Conservation (phyloP, 2,329 filamentous ascomycete species). For the Beauveria rudraprayagi region DNA sequence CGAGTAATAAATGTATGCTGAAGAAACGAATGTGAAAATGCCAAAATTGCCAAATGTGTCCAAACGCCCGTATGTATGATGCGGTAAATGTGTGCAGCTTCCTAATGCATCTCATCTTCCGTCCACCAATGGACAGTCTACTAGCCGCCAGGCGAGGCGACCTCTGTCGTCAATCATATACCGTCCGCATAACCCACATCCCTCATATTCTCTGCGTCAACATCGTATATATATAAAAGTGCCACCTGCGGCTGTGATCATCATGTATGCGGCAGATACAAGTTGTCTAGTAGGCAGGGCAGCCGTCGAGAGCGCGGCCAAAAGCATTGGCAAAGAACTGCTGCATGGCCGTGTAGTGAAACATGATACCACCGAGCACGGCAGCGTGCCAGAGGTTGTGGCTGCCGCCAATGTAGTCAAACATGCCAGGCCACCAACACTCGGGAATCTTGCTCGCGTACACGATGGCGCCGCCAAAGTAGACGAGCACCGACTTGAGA, state of each 20-base stretch:
- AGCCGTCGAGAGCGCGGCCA: constrained; percentile 54
- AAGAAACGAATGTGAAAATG: constrained; percentile 5
- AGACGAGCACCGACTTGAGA: constrained; percentile 76
- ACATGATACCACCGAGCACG: constrained; percentile 90
- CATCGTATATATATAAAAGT: not conserved
- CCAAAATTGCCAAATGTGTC: not conserved
- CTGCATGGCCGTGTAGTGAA: constrained; percentile 95
- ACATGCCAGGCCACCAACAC: constrained; percentile 83
- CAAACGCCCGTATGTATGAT: constrained; percentile 11
- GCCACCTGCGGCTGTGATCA: not conserved
- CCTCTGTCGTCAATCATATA: constrained; percentile 2
- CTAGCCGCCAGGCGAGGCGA: not conserved
- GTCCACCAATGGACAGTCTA: not conserved
- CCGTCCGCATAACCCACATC: not conserved
- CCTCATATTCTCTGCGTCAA: not conserved
- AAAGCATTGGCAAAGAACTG: constrained; percentile 81
- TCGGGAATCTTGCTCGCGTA: constrained; percentile 93
- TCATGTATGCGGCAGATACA: not conserved
- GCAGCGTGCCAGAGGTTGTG: constrained; percentile 98
- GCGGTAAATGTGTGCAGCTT: constrained; percentile 1
- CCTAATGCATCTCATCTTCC: not conserved
- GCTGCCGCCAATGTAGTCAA: constrained; percentile 90
- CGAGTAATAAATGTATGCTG: not conserved
- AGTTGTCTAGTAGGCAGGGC: constrained; percentile 38
- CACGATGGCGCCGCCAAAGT: constrained; percentile 73